A percentile compares a stretch with the other conserved stretches of the same genome.
Conservation (phyloP, 1,284 basidiomycete genomes). For the Ceratobasidium theobromae region DNA sequence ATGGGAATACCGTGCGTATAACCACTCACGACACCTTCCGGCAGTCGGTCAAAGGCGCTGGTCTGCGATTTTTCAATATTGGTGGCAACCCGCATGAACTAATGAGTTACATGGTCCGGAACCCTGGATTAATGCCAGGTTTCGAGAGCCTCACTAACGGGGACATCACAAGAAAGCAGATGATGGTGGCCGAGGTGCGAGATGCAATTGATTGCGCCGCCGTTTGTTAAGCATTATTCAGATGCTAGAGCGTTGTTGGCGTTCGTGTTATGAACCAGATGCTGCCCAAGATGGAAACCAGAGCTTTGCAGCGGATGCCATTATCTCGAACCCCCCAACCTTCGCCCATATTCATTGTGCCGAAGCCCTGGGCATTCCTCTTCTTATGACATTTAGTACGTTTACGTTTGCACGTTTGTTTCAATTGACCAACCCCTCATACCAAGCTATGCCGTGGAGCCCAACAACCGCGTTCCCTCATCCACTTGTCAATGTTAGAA, state of each 20-base stretch:
- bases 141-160: constrained; percentile 52
- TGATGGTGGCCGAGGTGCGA: constrained; percentile 48
- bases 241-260: constrained; percentile 63
- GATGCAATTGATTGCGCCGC: not conserved
- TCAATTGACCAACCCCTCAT: not conserved
- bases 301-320: constrained; percentile 60
- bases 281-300: constrained; percentile 44
- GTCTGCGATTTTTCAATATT: constrained; percentile 58
- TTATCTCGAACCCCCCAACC: constrained; percentile 64
- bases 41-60: constrained; percentile 54
- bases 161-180: constrained; percentile 52
- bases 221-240: not conserved
- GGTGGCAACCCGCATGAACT: constrained; percentile 61
- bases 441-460: constrained; percentile 66
- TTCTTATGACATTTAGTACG: constrained; percentile 60
- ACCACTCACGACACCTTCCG: constrained; percentile 67
- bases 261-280: constrained; percentile 54
- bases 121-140: constrained; percentile 57
- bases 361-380: constrained; percentile 62
- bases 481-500: constrained; percentile 59
- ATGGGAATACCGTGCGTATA: constrained; percentile 64
- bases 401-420: constrained; percentile 28
- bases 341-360: constrained; percentile 67
- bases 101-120: constrained; percentile 63
- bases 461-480: constrained; percentile 65